Base-by-base conservation (phyloP, 495 filamentous ascomycete species). In the Penicillium turbatum region DNA sequence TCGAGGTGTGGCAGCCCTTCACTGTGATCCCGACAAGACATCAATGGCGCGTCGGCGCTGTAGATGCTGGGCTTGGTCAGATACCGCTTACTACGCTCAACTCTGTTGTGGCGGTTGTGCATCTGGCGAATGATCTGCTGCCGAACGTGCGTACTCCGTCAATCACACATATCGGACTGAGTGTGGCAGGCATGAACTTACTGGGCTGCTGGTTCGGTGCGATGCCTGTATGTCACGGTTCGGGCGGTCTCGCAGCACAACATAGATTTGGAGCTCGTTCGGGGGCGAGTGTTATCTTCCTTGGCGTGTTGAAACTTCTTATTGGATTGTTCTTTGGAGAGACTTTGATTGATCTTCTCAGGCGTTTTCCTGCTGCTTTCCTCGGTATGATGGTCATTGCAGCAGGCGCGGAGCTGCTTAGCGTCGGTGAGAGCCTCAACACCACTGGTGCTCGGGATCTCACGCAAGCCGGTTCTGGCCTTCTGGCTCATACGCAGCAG, bases 161-260 rank as follows among this genome's bases (percentile, higher is more conserved):
- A 0, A 79, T 85, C 13, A 90, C 89, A 0, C 74, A 81, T 2
- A 75, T 97, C 16, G 92, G 91, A 0, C 61, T 95, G 45, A 92
- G 88, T 39, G 88, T 97, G 7, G 82, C 83, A 0, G 57, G 69
- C 4, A 93, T 95, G 85, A 97, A 97, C 64, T 71, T 97, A 6
- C 56, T 87, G 5, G 86, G 88, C 6, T 90, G 86, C 68, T 92
- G 88, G 86, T 93, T 96, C 65, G 92, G 90, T 27, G 88, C 85
- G 0, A 97, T 97, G 92, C 92, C 92, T 5, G 87, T 95, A 2
- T 97, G 92, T 60, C 92, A 97, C 63, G 92, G 92, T 16, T 89
- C 89, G 11, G 92, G 92, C 2, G 92, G 92, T 0, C 73, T 97
- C 0, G 92, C 92, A 2, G 92, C 85, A 1, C 92, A 96, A 64